Evolutionary conservation across 441 rosid species (phyloP).

Genomic region (Euphorbia corollata): DNA sequence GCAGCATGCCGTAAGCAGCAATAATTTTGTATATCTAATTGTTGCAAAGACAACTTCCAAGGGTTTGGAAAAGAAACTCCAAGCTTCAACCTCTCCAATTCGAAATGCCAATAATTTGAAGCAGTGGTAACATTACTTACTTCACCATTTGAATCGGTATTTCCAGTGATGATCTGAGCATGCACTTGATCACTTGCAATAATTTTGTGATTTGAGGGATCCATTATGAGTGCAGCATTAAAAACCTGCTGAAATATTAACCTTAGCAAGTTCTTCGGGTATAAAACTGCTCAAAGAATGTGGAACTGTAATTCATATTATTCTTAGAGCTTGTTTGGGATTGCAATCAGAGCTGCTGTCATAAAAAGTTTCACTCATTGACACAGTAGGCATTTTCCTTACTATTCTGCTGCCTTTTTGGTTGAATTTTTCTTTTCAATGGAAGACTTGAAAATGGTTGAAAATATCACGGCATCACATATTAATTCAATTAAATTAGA

Average conservation of each 20-base stretch:
- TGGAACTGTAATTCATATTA: not conserved
- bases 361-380: no score
- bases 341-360: no score
- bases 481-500: no score
- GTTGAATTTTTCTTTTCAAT: no score
- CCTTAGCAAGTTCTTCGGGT: not conserved
- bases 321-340: no score
- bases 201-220: conserved; percentile 48
- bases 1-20: conserved; percentile 60
- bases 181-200: conserved; percentile 62
- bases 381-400: no score
- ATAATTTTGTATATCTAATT: conserved; percentile 17
- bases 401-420: no score
- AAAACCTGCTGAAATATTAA: conserved; percentile 36
- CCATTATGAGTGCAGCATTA: conserved; percentile 80
- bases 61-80: conserved; percentile 66
- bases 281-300: not conserved
- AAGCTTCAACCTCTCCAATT: conserved; percentile 19
- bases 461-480: no score
- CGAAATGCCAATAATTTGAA: conserved; percentile 25
- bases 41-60: conserved; percentile 50
- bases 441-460: no score
- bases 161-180: conserved; percentile 19
- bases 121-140: conserved; percentile 15
- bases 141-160: conserved; percentile 20